Evolutionary conservation across 306 rosid species (phyloP).

Genomic region (Vachellia collinsii): DNA sequence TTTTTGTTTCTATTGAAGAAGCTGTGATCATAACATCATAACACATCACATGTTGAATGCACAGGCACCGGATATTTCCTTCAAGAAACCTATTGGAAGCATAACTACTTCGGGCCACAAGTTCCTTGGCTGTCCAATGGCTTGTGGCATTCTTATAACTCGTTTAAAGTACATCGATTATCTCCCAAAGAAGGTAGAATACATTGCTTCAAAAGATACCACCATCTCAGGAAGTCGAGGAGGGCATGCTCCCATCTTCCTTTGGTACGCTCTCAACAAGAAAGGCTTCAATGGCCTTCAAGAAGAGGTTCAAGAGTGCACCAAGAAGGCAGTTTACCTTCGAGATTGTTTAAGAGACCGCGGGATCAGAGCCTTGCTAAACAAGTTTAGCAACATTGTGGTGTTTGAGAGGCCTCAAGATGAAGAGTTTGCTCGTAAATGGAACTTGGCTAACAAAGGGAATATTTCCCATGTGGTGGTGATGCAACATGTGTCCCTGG

Average conservation of each 20-base stretch:
- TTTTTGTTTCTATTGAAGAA: neutral
- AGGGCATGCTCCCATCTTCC: constrained; percentile 75
- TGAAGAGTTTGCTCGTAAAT: neutral
- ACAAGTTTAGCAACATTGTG: neutral
- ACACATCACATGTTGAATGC: neutral
- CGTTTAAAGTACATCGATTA: constrained; percentile 57
- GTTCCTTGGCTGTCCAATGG: neutral
- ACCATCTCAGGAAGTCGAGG: constrained; percentile 79
- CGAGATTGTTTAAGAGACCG: neutral
- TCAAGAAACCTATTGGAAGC: neutral
- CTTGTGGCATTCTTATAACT: constrained; percentile 31
- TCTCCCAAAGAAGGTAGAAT: constrained; percentile 62
- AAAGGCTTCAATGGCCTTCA: constrained; percentile 46
- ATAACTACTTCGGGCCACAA: neutral
- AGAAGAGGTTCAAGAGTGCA: neutral
- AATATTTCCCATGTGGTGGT: neutral
- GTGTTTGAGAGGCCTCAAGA: neutral
- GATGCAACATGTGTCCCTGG: neutral
- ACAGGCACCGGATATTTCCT: constrained; percentile 27
- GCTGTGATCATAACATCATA: neutral
- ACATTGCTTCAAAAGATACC: constrained; percentile 72
- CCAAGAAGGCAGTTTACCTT: neutral
- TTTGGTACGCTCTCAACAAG: constrained; percentile 67
- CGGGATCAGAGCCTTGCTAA: neutral
- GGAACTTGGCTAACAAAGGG: neutral